phyloP scores from a whole-genome alignment of 495 filamentous ascomycete genomes.

The Terfezia claveryi region DNA sequence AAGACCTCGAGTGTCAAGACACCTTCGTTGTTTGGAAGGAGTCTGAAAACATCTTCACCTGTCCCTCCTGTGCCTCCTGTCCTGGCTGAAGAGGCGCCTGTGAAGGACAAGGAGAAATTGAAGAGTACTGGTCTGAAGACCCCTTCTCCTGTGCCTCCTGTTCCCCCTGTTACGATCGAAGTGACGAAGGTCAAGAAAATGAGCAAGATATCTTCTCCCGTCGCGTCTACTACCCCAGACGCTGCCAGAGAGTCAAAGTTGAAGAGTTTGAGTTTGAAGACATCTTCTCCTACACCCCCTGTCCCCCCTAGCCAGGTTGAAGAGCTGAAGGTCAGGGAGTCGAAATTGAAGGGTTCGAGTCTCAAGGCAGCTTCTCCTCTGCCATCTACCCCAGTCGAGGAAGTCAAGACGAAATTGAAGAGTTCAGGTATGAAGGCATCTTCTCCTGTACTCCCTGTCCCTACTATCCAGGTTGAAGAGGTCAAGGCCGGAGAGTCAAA shows the following conservation, averaged over 20 bases:
- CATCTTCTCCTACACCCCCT: too few species aligned
- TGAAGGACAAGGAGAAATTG: not conserved
- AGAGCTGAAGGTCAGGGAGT: not conserved
- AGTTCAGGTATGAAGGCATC: not conserved
- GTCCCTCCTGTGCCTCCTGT: not conserved
- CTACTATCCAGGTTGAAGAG: not conserved
- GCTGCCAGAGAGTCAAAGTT: too few species aligned
- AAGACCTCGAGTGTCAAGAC: not conserved
- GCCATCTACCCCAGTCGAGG: not conserved
- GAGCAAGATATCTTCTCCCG: too few species aligned
- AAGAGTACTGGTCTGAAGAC: not conserved
- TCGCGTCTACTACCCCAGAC: not conserved
- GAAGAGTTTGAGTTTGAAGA: too few species aligned
- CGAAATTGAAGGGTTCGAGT: not conserved
- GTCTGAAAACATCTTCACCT: not conserved
- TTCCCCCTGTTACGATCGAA: not conserved
- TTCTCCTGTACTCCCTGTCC: not conserved
- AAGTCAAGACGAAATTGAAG: not conserved
- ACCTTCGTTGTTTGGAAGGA: not conserved
- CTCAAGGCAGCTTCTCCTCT: not conserved
- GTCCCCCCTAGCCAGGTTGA: too few species aligned
- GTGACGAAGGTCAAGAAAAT: not conserved
- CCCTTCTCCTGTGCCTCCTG: not conserved
- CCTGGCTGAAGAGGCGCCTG: not conserved
- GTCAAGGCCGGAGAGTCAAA: not conserved